Conservation (phyloP, 192 early-diverging fungal genomes). For the Ramicandelaber brevisporus region DNA sequence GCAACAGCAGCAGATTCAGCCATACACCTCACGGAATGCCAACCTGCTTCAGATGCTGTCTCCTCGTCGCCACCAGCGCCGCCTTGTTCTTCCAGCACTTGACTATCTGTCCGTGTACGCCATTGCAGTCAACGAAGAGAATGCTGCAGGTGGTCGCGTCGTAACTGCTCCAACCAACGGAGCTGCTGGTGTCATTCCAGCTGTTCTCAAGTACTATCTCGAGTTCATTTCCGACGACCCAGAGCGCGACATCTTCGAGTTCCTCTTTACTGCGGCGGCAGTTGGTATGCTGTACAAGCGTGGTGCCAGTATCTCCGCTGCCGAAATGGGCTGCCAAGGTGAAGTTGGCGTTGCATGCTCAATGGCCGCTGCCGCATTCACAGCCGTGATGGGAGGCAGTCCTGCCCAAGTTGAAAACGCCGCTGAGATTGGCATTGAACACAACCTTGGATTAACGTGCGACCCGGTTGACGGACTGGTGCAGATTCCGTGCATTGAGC, state of each 20-base stretch:
- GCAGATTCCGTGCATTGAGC: conserved; percentile 88
- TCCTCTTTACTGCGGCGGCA: conserved; percentile 73
- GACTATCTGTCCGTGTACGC: conserved; percentile 85
- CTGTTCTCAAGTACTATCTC: conserved; percentile 84
- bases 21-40: conserved; percentile 9
- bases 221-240: conserved; percentile 77
- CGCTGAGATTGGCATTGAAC: conserved; percentile 91
- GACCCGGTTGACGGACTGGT: conserved; percentile 83
- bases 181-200: conserved; percentile 79
- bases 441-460: conserved; percentile 59
- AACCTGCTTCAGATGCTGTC: background rate
- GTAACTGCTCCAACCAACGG: conserved; percentile 93
- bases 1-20: conserved; percentile 13
- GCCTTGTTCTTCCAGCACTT: conserved; percentile 41
- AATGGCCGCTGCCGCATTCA: conserved; percentile 85
- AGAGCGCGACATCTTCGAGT: conserved; percentile 71
- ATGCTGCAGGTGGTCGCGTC: conserved; percentile 55
- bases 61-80: conserved; percentile 3
- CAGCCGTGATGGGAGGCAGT: conserved; percentile 88
- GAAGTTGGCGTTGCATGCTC: conserved; percentile 94
- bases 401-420: conserved; percentile 80
- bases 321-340: conserved; percentile 94
- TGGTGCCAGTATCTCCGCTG: conserved; percentile 78
- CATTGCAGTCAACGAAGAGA: conserved; percentile 89
- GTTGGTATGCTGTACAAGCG: conserved; percentile 95